Evolutionary conservation across 371 early-diverging fungal species (phyloP).

Genomic region (Zychaea mexicana): DNA sequence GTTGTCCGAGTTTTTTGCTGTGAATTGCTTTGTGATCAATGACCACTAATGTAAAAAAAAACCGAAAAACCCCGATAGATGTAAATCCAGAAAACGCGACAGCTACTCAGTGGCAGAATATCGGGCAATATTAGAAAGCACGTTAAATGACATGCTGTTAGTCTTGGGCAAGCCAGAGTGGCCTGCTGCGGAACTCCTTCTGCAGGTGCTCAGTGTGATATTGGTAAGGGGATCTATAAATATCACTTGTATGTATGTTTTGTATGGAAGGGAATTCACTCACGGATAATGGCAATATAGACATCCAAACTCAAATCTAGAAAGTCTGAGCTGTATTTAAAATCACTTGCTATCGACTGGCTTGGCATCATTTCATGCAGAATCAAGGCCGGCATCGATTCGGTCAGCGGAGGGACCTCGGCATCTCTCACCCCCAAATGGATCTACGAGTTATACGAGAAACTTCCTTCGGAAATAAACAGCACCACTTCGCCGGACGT

Average conservation of each 20-base stretch:
- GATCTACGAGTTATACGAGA: constrained; percentile 30
- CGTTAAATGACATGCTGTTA: constrained; percentile 74
- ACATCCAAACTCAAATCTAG: constrained; percentile 49
- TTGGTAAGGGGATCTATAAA: constrained; percentile 1
- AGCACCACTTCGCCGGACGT: constrained; percentile 12
- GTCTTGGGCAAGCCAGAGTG: constrained; percentile 87
- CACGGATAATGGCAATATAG: background rate
- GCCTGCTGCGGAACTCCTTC: constrained; percentile 77
- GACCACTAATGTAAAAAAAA: too few relatives aligned
- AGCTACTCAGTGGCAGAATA: constrained; percentile 71
- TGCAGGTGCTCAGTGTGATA: constrained; percentile 9
- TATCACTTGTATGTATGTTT: background rate
- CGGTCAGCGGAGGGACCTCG: constrained; percentile 13
- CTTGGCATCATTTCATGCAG: constrained; percentile 67
- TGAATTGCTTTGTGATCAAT: too few relatives aligned
- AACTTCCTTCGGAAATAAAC: constrained; percentile 23
- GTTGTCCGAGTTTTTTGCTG: background rate
- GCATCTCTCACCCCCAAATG: constrained; percentile 38
- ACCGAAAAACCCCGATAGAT: too few relatives aligned
- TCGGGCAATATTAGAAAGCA: constrained; percentile 64
- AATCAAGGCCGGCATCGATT: constrained; percentile 42
- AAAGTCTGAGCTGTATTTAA: constrained; percentile 60
- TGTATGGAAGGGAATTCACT: constrained; percentile 28
- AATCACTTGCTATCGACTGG: constrained; percentile 76
- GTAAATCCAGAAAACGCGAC: constrained; percentile 54